Evolutionary conservation across 495 filamentous ascomycete genomes (phyloP), one percentile per base, ranked within the genome.

Genomic region (Trichoderma virens): DNA sequence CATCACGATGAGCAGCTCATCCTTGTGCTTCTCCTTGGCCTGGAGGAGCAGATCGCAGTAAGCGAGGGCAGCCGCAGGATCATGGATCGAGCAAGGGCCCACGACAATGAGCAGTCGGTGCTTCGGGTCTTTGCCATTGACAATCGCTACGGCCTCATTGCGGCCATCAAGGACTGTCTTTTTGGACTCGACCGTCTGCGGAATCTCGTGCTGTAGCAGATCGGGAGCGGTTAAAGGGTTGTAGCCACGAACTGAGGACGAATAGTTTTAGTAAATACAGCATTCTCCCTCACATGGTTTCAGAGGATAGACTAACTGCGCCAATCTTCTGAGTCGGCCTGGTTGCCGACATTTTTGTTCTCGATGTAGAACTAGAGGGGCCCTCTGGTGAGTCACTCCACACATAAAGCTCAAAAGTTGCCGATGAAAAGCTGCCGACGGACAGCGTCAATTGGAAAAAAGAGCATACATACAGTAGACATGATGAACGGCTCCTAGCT

Each of bases 51-150:
- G 83, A 68, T 91, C 87, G 79, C 91, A 94, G 85, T 99, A 99
- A 73, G 96, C 92, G 63, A 97, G 81, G 34, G 95, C 95, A 68
- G 92, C 90, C 45, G 85, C 77, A 23, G 95, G 94, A 73, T 99
- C 95, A 79, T 99, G 95, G 69, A 99, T 97, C 18, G 91, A 96
- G 82, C 95, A 99, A 4, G 95, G 95, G 0, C 95, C 95, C 64
- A 98, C 86, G 68, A 99, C 86, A 61, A 99, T 94, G 64, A 99
- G 80, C 13, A 99, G 82, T 35, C 94, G 86, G 62, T 87, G 77
- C 67, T 86, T 85, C 34, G 84, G 76, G 71, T 98, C 93, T 59
- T 75, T 87, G 63, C 88, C 90, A 59, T 93, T 88, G 65, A 97
- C 88, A 61, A 98, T 79, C 9, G 85, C 84, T 60, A 86, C 90